Percentiles rank a stretch among this genome's conserved stretches.
These are phyloP conservation scores for Craspedostauros australis DNA, from an alignment of 108 stramenopile genomes.

Conservation along the genomic window DNA sequence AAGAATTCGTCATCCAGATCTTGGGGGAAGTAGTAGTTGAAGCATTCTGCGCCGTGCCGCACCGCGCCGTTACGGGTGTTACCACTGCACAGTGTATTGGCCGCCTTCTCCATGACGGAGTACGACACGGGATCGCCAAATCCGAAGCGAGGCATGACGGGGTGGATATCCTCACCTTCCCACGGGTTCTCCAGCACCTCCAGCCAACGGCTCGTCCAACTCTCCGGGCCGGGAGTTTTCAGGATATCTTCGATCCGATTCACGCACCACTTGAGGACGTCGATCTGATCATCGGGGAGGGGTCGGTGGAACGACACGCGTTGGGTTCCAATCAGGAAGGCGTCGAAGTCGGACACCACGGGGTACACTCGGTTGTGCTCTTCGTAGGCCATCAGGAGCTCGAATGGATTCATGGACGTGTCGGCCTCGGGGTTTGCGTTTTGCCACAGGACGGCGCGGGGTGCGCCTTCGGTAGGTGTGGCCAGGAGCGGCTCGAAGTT, in stretches of 20 bases:
- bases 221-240: constrained; percentile 6
- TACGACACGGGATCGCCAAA: constrained; percentile 54
- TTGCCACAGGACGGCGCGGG: constrained; percentile 42
- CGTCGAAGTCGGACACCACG: constrained; percentile 58
- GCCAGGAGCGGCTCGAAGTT: constrained; percentile 34
- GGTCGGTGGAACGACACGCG: constrained; percentile 36
- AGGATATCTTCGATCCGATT: constrained; percentile 32
- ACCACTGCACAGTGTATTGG: constrained; percentile 27
- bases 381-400: constrained; percentile 51
- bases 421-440: constrained; percentile 12
- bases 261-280: constrained; percentile 39
- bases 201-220: constrained; percentile 46
- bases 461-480: constrained; percentile 17
- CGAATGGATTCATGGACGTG: constrained; percentile 37
- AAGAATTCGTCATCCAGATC: constrained; percentile 53
- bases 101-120: constrained; percentile 43
- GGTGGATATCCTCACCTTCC: constrained; percentile 23
- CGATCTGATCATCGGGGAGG: constrained; percentile 48
- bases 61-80: constrained; percentile 41
- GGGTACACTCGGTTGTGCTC: constrained; percentile 43
- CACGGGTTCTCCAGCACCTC: constrained; percentile 34
- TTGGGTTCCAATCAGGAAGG: constrained; percentile 41
- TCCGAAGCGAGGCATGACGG: constrained; percentile 50
- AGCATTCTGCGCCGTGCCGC: constrained; percentile 61
- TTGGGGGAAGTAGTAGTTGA: constrained; percentile 61